phyloP scores from a whole-genome alignment of 176 grass and related monocot genomes.

The Avena atlantica region DNA sequence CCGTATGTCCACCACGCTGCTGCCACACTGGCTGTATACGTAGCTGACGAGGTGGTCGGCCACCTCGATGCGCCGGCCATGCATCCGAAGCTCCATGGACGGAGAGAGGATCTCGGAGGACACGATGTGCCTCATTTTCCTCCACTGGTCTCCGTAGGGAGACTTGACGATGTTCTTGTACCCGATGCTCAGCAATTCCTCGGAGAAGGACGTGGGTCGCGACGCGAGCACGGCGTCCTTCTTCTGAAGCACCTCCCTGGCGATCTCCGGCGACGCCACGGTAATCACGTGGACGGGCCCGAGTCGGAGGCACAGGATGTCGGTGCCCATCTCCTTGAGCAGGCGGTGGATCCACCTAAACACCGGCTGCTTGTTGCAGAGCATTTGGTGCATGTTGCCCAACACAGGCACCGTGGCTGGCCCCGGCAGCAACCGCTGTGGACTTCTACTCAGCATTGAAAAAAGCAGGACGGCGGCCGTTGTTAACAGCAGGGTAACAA shows the following conservation, averaged over 20 bases:
- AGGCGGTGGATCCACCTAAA: conserved; percentile 53
- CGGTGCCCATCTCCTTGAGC: conserved; percentile 36
- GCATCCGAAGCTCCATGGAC: neutral
- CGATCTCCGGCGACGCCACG: conserved; percentile 46
- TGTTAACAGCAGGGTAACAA: too few species aligned
- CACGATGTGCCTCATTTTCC: conserved; percentile 54
- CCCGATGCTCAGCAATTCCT: neutral
- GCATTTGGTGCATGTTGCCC: conserved; percentile 38
- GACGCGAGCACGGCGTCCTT: conserved; percentile 47
- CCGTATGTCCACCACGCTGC: neutral
- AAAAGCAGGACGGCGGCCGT: too few species aligned
- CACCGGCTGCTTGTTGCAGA: conserved; percentile 17
- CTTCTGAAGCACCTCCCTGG: conserved; percentile 44
- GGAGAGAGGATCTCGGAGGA: conserved; percentile 29
- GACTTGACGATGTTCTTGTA: conserved; percentile 25
- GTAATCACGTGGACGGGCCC: conserved; percentile 36
- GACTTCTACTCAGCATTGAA: too few species aligned
- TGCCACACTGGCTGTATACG: neutral
- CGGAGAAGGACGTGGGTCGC: neutral
- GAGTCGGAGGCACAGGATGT: conserved; percentile 49
- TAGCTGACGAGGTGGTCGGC: conserved; percentile 42
- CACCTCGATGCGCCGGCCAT: conserved; percentile 23
- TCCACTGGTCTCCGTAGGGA: conserved; percentile 48
- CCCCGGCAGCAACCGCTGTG: neutral
- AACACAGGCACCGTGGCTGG: conserved; percentile 31